Evolutionary conservation across 805 yeast genomes (phyloP).

Genomic region (Starmerella scarabaei): DNA sequence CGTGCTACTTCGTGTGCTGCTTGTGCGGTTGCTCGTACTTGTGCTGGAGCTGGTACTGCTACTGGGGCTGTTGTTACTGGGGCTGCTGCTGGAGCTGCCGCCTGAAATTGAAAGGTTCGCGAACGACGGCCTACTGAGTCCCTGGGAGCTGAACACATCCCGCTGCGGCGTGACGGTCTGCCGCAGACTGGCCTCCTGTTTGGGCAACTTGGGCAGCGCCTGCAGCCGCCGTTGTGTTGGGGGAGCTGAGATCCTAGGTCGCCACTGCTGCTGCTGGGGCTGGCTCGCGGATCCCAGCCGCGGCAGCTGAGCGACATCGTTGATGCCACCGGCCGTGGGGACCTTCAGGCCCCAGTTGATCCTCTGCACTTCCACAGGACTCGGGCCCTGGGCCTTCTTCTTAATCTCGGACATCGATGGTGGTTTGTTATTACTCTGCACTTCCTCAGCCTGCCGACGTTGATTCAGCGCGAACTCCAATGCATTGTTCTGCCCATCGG

Average conservation of each 20-base stretch:
- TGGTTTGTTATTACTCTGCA: not conserved
- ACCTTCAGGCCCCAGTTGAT: slow-evolving; percentile 12
- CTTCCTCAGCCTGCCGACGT: slow-evolving; percentile 9
- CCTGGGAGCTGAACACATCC: no score
- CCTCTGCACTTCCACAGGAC: slow-evolving; percentile 2
- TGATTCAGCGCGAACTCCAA: slow-evolving; percentile 4
- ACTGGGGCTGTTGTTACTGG: not conserved
- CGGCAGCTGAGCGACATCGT: slow-evolving; percentile 12
- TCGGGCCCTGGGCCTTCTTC: slow-evolving; percentile 1
- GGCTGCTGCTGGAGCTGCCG: not conserved
- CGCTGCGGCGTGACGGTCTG: not conserved
- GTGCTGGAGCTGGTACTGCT: not conserved
- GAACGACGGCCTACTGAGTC: no score
- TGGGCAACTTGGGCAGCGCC: not conserved
- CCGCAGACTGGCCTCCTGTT: not conserved
- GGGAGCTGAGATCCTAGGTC: not conserved
- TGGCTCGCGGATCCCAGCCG: slow-evolving; percentile 11
- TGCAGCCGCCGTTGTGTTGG: not conserved
- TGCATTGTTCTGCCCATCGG: not conserved
- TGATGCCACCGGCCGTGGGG: slow-evolving; percentile 2
- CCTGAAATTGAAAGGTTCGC: not conserved
- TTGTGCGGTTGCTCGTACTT: not conserved
- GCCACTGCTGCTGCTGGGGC: slow-evolving; percentile 14
- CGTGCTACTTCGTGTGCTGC: not conserved
- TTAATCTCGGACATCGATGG: not conserved